Base-by-base conservation (phyloP, 2,329 filamentous ascomycete genomes). In the Colletotrichum plurivorum region DNA sequence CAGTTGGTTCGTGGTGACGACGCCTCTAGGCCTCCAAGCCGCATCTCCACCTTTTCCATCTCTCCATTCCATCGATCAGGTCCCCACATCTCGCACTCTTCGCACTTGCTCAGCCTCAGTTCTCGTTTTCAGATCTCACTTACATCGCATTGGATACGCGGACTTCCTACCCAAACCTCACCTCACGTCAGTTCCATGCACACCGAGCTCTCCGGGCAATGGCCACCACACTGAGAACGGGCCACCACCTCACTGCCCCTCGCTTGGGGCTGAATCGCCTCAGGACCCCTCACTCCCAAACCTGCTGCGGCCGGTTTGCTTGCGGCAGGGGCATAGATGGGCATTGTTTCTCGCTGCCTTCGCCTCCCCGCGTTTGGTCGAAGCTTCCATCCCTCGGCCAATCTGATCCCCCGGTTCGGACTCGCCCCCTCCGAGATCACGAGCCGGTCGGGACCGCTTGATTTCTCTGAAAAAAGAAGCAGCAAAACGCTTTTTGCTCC, bases 251-350 rank as follows among this genome's bases (percentile, higher is more conserved):
- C 61, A 56, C 59, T 18, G 12, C 16, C 16, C 31, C 22, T 43
- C 67, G 55, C 55, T 60, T 57, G 67, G 56, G 67, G 67, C 67
- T 69, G 62, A 69, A 67, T 69, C 55, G 62, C 67, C 51, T 61
- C 62, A 53, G 46, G 36, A 13, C 52, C 36, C 27, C 31, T 49
- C 48, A 20, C 36, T 16, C 43, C 13, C 55, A 69, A 56, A 66
- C 63, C 62, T 69, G 62, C 63, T 69, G 55, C 62, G 67, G 55
- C 20, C 53, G 22, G 9, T 15, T 52, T 48, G n/a, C 6, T 49
- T 18, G n/a, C 10, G 10, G 6, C 46, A 49, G 18, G 16, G 10
- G 15, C 45, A 9, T 57, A 13, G 16, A 8, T n/a, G 13, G 41
- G 13, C 41, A 6, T 20, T 22, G 46, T 46, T 54, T n/a, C 46